A percentile compares a stretch with the other conserved stretches of the same genome.
These are phyloP conservation scores for Fistulinella prunicolor DNA, from an alignment of 768 basidiomycete genomes.

Conservation along the genomic window DNA sequence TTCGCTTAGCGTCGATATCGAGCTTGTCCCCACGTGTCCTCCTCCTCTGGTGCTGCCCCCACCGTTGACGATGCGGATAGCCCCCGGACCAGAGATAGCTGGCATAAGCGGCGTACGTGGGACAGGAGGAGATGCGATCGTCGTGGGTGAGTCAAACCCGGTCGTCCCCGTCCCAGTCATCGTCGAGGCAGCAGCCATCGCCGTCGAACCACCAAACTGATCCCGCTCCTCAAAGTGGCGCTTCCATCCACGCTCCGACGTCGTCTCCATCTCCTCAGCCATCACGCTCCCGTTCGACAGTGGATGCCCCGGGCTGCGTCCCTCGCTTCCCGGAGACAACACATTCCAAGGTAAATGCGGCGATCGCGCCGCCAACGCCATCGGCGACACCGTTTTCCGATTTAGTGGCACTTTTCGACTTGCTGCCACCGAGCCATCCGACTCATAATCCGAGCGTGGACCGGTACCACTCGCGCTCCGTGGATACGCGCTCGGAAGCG, in stretches of 20 bases:
- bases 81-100: conserved; percentile 6
- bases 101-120: conserved; percentile 38
- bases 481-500: conserved; percentile 12
- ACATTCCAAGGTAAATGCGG: conserved; percentile 33
- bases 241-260: conserved; percentile 31
- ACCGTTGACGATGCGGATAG: conserved; percentile 30
- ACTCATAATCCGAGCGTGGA: conserved; percentile 51
- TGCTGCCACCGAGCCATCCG: conserved; percentile 39
- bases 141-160: conserved; percentile 37
- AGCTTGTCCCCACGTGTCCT: conserved; percentile 27
- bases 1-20: conserved; percentile 31
- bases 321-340: conserved; percentile 38
- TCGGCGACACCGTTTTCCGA: conserved; percentile 66
- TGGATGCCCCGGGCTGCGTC: conserved; percentile 24
- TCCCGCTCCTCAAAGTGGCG: conserved; percentile 18
- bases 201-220: background rate
- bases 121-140: conserved; percentile 37
- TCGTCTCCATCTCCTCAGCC: conserved; percentile 23
- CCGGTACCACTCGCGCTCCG: conserved; percentile 20
- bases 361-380: conserved; percentile 54
- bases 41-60: conserved; percentile 15
- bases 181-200: background rate
- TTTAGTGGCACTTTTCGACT: conserved; percentile 65
- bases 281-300: conserved; percentile 17
- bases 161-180: conserved; percentile 7